phyloP scores from a whole-genome alignment of 1,284 basidiomycete species.

The Trametes versicolor region DNA sequence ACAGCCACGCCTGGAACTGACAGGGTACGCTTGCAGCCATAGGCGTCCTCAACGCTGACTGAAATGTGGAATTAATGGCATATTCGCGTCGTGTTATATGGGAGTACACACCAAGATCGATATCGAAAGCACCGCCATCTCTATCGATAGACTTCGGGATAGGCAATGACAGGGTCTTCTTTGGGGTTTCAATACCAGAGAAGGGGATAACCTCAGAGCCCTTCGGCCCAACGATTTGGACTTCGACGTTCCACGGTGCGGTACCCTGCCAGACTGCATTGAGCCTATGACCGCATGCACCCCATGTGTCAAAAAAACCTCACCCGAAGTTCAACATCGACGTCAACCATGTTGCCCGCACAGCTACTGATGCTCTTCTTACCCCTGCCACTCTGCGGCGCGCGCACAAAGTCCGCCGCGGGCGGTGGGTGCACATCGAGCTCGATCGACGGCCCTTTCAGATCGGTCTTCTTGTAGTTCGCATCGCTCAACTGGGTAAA shows the following conservation, averaged over 20 bases:
- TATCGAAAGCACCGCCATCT: slow-evolving; percentile 83
- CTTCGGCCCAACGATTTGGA: slow-evolving; percentile 78
- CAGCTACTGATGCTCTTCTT: slow-evolving; percentile 75
- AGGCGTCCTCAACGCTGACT: slow-evolving; percentile 90
- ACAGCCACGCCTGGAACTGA: slow-evolving; percentile 85
- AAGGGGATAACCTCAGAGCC: slow-evolving; percentile 69
- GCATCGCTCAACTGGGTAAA: slow-evolving; percentile 86
- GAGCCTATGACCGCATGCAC: background rate
- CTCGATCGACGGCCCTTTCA: slow-evolving; percentile 79
- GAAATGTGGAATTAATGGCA: background rate
- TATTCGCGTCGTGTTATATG: no score
- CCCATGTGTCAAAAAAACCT: slow-evolving; percentile 35
- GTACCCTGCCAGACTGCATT: slow-evolving; percentile 64
- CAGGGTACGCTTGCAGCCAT: slow-evolving; percentile 86
- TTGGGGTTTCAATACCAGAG: slow-evolving; percentile 62
- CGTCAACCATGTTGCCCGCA: slow-evolving; percentile 75
- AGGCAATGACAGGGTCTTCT: slow-evolving; percentile 69
- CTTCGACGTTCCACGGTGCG: slow-evolving; percentile 87
- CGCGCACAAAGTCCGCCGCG: slow-evolving; percentile 75
- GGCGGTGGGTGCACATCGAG: slow-evolving; percentile 92
- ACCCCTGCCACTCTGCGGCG: slow-evolving; percentile 51
- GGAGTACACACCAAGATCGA: slow-evolving; percentile 70
- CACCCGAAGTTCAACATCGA: slow-evolving; percentile 83
- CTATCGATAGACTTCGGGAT: slow-evolving; percentile 74
- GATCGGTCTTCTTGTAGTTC: slow-evolving; percentile 81